These are phyloP conservation scores for Microstegium vimineum DNA, from an alignment of 176 grass and related monocot species.

Conservation along the genomic window DNA sequence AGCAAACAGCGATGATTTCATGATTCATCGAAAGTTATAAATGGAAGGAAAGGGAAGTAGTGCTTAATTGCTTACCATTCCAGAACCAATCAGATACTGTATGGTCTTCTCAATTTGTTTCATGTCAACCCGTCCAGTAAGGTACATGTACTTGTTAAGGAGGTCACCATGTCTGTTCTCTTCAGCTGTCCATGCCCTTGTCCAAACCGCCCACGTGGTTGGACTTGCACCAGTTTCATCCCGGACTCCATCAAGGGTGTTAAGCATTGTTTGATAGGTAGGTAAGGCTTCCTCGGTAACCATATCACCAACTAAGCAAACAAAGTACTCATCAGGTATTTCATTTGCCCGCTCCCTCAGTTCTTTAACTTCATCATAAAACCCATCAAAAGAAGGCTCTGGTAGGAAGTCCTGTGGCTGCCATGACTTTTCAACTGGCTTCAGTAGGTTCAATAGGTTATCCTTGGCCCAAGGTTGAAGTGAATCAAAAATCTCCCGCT, in stretches of 20 bases:
- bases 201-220: slow-evolving; percentile 71
- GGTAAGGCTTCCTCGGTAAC: slow-evolving; percentile 76
- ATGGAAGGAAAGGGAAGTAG: background rate
- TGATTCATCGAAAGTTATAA: background rate
- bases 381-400: slow-evolving; percentile 52
- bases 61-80: slow-evolving; percentile 45
- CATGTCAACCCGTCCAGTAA: slow-evolving; percentile 68
- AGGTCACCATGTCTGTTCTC: slow-evolving; percentile 77
- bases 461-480: slow-evolving; percentile 58
- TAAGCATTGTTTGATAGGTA: slow-evolving; percentile 77
- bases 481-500: slow-evolving; percentile 59
- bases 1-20: background rate
- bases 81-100: slow-evolving; percentile 63
- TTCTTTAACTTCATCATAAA: slow-evolving; percentile 71
- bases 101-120: slow-evolving; percentile 77
- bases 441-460: slow-evolving; percentile 55
- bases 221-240: slow-evolving; percentile 71
- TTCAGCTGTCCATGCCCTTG: slow-evolving; percentile 75
- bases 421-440: slow-evolving; percentile 72
- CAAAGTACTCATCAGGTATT: slow-evolving; percentile 77
- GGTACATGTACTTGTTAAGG: slow-evolving; percentile 74
- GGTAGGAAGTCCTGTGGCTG: slow-evolving; percentile 71
- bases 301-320: slow-evolving; percentile 80
- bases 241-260: slow-evolving; percentile 58
- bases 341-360: slow-evolving; percentile 57